A percentile compares a stretch with the other conserved stretches of the same genome.
These are phyloP conservation scores for Oryza australiensis DNA, from an alignment of 176 grass and related monocot genomes.

Conservation along the genomic window DNA sequence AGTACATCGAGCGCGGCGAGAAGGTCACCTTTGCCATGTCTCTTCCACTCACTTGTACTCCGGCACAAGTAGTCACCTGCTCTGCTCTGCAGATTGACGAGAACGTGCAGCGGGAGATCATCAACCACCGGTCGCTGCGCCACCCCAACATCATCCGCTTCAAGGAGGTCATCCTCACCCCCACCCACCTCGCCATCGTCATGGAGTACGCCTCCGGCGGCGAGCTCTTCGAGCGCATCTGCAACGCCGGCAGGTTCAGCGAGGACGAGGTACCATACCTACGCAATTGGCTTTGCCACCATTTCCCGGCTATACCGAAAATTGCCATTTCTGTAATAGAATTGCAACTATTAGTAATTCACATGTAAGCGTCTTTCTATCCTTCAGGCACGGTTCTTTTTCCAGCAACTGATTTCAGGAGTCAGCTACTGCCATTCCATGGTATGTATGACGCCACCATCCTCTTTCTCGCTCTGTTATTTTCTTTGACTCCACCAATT, in stretches of 20 bases:
- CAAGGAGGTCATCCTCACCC: conserved; percentile 91
- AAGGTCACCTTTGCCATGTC: conserved; percentile 35
- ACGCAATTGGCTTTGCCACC: neutral
- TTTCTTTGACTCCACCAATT: neutral
- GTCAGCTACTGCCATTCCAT: conserved; percentile 88
- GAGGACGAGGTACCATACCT: conserved; percentile 56
- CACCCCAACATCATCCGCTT: conserved; percentile 95
- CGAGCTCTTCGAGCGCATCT: conserved; percentile 82
- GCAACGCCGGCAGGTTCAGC: conserved; percentile 78
- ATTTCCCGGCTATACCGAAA: neutral
- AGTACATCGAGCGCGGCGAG: conserved; percentile 87
- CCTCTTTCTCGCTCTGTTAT: neutral
- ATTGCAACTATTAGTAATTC: neutral
- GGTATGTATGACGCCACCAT: conserved; percentile 37
- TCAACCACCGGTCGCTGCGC: conserved; percentile 84
- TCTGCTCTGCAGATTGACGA: conserved; percentile 72
- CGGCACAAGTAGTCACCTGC: too few relatives aligned
- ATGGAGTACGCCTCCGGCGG: conserved; percentile 85
- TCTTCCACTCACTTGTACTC: too few relatives aligned
- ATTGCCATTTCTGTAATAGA: neutral
- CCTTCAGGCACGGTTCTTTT: conserved; percentile 75
- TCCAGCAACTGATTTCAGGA: conserved; percentile 75
- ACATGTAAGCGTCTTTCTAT: neutral
- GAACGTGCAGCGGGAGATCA: conserved; percentile 96
- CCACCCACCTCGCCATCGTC: conserved; percentile 79